phyloP scores from a whole-genome alignment of 495 filamentous ascomycete species.

The Cairneyella variabilis region DNA sequence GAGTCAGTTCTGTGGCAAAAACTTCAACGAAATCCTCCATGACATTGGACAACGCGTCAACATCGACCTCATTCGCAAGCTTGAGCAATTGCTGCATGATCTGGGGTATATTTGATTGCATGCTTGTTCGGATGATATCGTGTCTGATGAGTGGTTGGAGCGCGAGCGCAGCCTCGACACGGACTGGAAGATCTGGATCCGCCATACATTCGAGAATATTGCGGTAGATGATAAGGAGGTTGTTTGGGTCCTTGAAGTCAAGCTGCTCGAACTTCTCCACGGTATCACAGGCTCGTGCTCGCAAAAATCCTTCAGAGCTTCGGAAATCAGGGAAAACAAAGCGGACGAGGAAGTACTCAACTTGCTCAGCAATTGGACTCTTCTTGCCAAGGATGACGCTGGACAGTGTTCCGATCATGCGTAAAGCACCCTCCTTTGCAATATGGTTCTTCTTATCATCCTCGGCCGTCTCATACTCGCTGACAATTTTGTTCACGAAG shows the following conservation, averaged over 20 bases:
- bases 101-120: slow-evolving; percentile 98
- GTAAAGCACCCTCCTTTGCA: slow-evolving; percentile 91
- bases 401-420: slow-evolving; percentile 95
- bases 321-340: slow-evolving; percentile 98
- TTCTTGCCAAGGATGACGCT: slow-evolving; percentile 96
- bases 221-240: slow-evolving; percentile 90
- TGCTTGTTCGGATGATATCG: slow-evolving; percentile 84
- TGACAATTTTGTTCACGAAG: slow-evolving; percentile 92
- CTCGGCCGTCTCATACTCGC: slow-evolving; percentile 74
- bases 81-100: slow-evolving; percentile 99
- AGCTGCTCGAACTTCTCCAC: slow-evolving; percentile 96
- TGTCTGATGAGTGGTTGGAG: slow-evolving; percentile 94
- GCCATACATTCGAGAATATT: slow-evolving; percentile 98
- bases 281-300: slow-evolving; percentile 92
- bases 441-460: slow-evolving; percentile 86
- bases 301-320: slow-evolving; percentile 86
- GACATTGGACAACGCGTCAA: slow-evolving; percentile 94
- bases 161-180: slow-evolving; percentile 91
- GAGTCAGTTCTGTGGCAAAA: slow-evolving; percentile 90
- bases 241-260: slow-evolving; percentile 91
- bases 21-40: slow-evolving; percentile 99
- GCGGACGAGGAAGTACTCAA: slow-evolving; percentile 98
- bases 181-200: slow-evolving; percentile 82
- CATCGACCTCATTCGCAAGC: slow-evolving; percentile 91
- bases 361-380: slow-evolving; percentile 93